These are phyloP conservation scores for Skeletonema grethae DNA, from an alignment of 108 stramenopile species.

Conservation along the genomic window DNA sequence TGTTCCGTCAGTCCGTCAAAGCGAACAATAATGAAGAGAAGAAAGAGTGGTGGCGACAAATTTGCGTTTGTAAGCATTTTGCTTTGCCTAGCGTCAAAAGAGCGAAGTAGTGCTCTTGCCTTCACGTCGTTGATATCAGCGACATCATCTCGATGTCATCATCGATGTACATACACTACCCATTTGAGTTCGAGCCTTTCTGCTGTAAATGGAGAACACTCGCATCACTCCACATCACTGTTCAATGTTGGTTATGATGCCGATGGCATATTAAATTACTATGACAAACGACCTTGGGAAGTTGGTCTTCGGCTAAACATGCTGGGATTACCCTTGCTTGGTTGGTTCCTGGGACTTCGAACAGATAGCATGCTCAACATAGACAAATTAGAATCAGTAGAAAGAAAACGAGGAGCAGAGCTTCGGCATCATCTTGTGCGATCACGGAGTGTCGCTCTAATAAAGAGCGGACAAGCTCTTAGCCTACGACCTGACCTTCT, in stretches of 20 bases:
- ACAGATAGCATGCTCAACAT: conserved; percentile 63
- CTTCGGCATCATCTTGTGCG: conserved; percentile 65
- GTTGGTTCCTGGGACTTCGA: conserved; percentile 79
- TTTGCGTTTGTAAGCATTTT: background rate
- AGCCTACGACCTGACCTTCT: conserved; percentile 83
- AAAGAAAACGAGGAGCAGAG: conserved; percentile 74
- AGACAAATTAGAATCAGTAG: conserved; percentile 49
- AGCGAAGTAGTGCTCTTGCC: background rate
- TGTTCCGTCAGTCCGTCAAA: background rate
- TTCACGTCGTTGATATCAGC: background rate
- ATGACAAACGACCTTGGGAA: conserved; percentile 74
- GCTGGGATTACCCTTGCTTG: conserved; percentile 73
- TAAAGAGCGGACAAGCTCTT: conserved; percentile 86
- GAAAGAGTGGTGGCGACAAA: background rate
- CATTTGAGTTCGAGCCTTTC: conserved; percentile 6
- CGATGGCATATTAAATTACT: conserved; percentile 61
- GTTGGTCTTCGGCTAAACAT: conserved; percentile 78
- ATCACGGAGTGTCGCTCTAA: conserved; percentile 73
- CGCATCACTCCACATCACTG: conserved; percentile 17
- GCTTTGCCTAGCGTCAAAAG: background rate
- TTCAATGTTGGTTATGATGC: conserved; percentile 74
- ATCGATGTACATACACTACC: background rate
- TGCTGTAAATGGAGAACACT: conserved; percentile 26
- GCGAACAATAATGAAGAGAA: conserved; percentile 7
- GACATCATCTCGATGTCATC: background rate